These are phyloP conservation scores for Citrus unshiu DNA, from an alignment of 345 rosid genomes.

Conservation along the genomic window DNA sequence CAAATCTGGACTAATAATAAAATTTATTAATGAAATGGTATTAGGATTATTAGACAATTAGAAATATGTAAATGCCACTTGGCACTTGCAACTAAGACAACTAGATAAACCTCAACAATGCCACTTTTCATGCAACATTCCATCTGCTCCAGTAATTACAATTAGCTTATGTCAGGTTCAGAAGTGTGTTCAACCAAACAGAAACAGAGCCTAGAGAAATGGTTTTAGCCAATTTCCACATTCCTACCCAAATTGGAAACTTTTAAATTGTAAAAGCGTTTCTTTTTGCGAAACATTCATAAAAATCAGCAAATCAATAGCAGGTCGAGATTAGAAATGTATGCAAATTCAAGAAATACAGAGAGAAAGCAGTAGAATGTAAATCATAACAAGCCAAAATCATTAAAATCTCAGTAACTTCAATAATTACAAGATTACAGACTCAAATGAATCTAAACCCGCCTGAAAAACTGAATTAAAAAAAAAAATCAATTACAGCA, in stretches of 20 bases:
- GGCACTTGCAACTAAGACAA: background rate
- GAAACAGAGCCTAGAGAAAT: background rate
- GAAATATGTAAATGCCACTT: background rate
- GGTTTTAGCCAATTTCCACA: background rate
- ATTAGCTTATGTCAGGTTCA: background rate
- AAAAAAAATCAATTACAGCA: background rate
- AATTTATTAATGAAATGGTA: background rate
- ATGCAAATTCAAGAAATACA: background rate
- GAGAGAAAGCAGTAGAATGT: background rate
- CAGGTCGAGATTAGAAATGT: background rate
- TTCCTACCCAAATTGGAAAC: background rate
- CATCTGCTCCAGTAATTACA: background rate
- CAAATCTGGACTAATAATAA: background rate
- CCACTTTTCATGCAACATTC: background rate
- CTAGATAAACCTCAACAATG: background rate
- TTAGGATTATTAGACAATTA: background rate
- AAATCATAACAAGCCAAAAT: background rate
- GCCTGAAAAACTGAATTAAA: background rate
- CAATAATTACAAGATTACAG: constrained; percentile 6
- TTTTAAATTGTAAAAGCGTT: background rate
- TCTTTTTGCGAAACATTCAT: background rate
- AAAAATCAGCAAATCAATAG: background rate
- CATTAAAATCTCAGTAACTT: background rate
- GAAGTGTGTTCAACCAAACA: background rate
- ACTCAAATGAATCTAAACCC: background rate